A percentile compares a stretch with the other conserved stretches of the same genome.
phyloP scores from a whole-genome alignment of 257 asterid species.

The Phtheirospermum japonicum region DNA sequence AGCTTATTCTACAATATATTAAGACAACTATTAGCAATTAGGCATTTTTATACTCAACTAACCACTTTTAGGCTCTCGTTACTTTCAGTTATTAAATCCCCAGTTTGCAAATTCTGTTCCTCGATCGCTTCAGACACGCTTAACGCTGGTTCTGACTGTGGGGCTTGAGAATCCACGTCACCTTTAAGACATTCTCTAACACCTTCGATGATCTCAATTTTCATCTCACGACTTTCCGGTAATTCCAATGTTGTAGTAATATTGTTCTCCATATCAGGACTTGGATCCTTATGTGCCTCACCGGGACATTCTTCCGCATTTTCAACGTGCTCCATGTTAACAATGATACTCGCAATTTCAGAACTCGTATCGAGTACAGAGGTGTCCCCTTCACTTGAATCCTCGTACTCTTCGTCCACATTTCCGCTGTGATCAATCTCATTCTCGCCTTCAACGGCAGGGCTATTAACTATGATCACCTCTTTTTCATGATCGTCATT shows the following conservation, averaged over 20 bases:
- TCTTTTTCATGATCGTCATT: constrained; percentile 35
- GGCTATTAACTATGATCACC: constrained; percentile 11
- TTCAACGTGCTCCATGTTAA: constrained; percentile 23
- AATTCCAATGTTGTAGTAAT: constrained; percentile 18
- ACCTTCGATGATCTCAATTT: constrained; percentile 28
- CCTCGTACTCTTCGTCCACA: constrained; percentile 16
- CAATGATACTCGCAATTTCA: too few relatives aligned
- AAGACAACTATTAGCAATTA: neutral
- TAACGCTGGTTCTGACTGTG: too few relatives aligned
- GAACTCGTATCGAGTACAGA: constrained; percentile 13
- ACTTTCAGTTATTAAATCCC: too few relatives aligned
- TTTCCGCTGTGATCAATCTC: neutral
- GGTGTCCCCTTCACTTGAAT: constrained; percentile 4
- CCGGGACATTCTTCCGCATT: constrained; percentile 14
- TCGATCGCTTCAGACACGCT: too few relatives aligned
- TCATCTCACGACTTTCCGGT: constrained; percentile 18
- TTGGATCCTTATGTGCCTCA: constrained; percentile 26
- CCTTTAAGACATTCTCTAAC: constrained; percentile 16
- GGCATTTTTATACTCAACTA: constrained; percentile 22
- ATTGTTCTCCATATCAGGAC: constrained; percentile 23
- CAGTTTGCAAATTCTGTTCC: too few relatives aligned
- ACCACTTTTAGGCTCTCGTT: constrained; percentile 42
- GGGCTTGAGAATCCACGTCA: too few relatives aligned
- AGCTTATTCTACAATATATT: too few relatives aligned
- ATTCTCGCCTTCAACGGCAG: constrained; percentile 26